Evolutionary conservation across 129 eudicot genomes (phyloP).

Genomic region (Sambucus nigra): DNA sequence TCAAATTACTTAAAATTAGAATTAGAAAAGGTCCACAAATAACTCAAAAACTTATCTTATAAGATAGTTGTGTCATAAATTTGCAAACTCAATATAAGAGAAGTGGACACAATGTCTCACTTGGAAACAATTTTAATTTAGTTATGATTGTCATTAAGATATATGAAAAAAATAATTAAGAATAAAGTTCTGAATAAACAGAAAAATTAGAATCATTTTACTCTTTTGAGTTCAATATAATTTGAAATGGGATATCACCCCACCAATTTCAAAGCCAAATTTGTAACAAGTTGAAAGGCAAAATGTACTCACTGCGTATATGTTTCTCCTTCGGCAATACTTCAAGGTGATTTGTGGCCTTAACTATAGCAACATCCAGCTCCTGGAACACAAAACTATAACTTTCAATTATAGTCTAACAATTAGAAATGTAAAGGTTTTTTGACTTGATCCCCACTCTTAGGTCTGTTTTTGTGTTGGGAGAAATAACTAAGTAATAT

Average conservation of each 20-base stretch:
- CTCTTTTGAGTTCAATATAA: no score
- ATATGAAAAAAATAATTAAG: background rate
- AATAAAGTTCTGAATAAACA: background rate
- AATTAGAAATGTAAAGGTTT: background rate
- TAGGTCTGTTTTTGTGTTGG: no score
- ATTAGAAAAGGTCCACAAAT: background rate
- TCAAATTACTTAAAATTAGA: background rate
- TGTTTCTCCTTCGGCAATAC: conserved; percentile 48
- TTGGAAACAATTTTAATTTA: background rate
- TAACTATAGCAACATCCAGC: conserved; percentile 47
- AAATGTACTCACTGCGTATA: conserved; percentile 47
- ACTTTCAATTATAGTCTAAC: background rate
- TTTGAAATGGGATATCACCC: background rate
- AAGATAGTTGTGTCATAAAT: background rate
- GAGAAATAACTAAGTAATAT: no score
- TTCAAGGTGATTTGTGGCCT: conserved; percentile 61
- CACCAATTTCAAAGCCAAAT: background rate
- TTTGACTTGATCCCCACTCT: no score
- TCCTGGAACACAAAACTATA: conserved; percentile 22
- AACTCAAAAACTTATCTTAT: background rate
- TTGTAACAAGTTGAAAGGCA: background rate
- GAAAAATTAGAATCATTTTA: no score
- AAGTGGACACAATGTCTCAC: background rate
- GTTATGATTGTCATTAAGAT: background rate
- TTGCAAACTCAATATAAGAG: background rate